Base-by-base conservation (phyloP, 805 yeast genomes). In the Maudiozyma bulderi region DNA sequence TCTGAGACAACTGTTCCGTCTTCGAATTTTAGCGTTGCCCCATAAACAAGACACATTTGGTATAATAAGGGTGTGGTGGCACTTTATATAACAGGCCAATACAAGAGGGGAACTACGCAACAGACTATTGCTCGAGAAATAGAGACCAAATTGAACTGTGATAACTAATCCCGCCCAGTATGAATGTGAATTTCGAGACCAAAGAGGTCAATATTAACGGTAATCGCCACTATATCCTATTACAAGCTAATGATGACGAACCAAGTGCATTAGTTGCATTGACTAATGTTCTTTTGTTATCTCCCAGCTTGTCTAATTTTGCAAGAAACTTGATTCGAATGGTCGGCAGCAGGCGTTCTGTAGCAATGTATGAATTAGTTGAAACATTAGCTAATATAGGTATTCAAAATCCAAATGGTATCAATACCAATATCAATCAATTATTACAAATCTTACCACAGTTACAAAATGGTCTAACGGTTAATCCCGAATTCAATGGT, bases 211-310 rank as follows among this genome's bases (percentile, higher is more conserved):
- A 53, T 20, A 58, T 70, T 54, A 73, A 82, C 50, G 67, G 66
- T 6, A 45, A 45, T 10, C 44, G 51, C n/a, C 47, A 54, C 33
- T 79, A 79, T 40, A 78, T 89, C 34, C 67, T 90, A 3, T 65
- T 87, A 20, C 86, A 86, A 53, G 72, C 68, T 44, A 87, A 88
- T 59, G 47, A 45, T 15, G 38, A 47, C 8, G 96, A 96, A 13
- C 95, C 96, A 0, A 89, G 96, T 61, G 95, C 95, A 1, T 65
- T 90, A 38, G 74, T 90, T 11, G 90, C 96, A 0, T 67, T 90
- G 40, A 74, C 80, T 45, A 90, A 90, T 61, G 76, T 87, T 0
- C 62, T 90, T 13, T 61, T 87, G 6, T 64, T 89, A 15, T 68
- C 79, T 3, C 73, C 73, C 11, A 57, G 60, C 7, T 58, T 50